Base-by-base conservation (phyloP, 176 grass and related monocot genomes). In the Puccinellia tenuiflora region DNA sequence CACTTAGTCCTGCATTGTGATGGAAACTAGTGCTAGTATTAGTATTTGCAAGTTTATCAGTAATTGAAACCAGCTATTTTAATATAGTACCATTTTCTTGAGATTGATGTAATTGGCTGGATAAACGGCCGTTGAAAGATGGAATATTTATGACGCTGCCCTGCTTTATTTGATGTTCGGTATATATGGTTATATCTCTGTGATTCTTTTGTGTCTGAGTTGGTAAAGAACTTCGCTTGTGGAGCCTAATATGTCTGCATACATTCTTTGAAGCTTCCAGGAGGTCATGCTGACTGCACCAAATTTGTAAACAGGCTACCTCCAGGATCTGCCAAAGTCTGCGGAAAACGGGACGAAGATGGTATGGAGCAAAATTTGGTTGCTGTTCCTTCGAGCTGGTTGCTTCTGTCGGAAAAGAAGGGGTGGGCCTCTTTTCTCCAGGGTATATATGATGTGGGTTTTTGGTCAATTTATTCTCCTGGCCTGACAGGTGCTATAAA, bases 191-290 rank as follows among this genome's bases (percentile, higher is more conserved):
- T 83, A 17, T 59, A 40, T 61, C 60, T 87, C 1, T 47, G 28
- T 26, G 21, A 20, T 48, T 77, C 59, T 29, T 69, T 52, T 42
- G 26, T 50, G 42, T 77, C 22, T 53, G 33, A 73, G 52, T 45
- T 73, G 74, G 74, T 85, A 77, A 77, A 86, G 14, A 76, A 78
- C 7, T 62, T 40, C 20, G 61, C 66, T 62, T 21, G 4, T 68
- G 10, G 55, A 71, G 31, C 74, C 67, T 78, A 31, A 78, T 77
- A 70, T 78, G 73, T 72, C 51, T 88, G 31, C 57, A 45, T 63
- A 43, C 76, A 39, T 78, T 88, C 14, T 83, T 71, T 47, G 52
- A 78, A 88, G 52, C 74, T 61, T 83, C 53, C 34, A 78, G 53
- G n/a, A 62, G 25, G 59, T 34, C 25, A 77, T 77, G 86, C 72